These are phyloP conservation scores for Pyronema domesticum DNA, from an alignment of 495 filamentous ascomycete genomes.

Conservation along the genomic window DNA sequence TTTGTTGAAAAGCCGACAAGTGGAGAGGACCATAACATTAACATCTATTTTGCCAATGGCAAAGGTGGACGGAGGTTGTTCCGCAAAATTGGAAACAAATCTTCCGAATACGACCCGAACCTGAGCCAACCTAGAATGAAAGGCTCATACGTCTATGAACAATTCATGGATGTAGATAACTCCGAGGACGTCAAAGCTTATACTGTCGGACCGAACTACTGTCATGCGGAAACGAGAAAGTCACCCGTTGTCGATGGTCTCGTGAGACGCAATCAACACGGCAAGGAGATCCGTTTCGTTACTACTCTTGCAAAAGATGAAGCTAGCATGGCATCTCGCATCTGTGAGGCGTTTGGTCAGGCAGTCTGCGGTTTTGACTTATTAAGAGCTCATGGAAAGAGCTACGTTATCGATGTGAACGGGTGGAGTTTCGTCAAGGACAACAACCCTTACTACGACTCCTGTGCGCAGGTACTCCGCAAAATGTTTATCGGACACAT, in stretches of 20 bases:
- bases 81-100: conserved; percentile 95
- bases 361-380: conserved; percentile 93
- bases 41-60: conserved; percentile 86
- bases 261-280: conserved; percentile 86
- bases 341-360: conserved; percentile 84
- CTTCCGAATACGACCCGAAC: conserved; percentile 70
- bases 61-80: conserved; percentile 85
- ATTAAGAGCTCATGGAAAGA: conserved; percentile 67
- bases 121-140: conserved; percentile 56
- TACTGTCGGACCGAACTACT: conserved; percentile 83
- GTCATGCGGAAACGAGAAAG: conserved; percentile 92
- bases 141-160: conserved; percentile 86
- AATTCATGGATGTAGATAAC: conserved; percentile 90
- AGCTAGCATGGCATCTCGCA: conserved; percentile 66
- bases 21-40: conserved; percentile 96
- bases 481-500: conserved; percentile 72
- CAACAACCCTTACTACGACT: conserved; percentile 95
- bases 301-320: conserved; percentile 70
- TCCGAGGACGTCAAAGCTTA: conserved; percentile 97
- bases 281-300: conserved; percentile 92
- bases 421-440: conserved; percentile 99
- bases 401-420: conserved; percentile 97
- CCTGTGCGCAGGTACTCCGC: conserved; percentile 65
- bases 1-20: conserved; percentile 98
- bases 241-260: conserved; percentile 93